phyloP scores from a whole-genome alignment of 148 eudicot genomes.

The Rhododendron molle region DNA sequence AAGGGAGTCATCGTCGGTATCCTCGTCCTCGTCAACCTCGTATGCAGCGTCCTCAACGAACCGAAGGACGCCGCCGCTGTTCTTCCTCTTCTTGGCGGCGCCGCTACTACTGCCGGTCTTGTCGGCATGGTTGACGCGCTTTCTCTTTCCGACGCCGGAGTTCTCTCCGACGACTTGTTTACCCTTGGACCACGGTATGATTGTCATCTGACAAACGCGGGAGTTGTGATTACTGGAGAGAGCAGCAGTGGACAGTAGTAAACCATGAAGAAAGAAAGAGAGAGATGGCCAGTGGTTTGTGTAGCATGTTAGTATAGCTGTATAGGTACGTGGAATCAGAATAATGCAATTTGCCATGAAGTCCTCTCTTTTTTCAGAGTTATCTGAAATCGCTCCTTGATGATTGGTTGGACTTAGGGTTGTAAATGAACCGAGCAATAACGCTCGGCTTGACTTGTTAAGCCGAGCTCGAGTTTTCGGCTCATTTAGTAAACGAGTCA shows the following conservation, averaged over 20 bases:
- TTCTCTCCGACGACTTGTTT: conserved; percentile 41
- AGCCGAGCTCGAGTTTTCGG: too few species aligned
- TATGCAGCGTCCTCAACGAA: conserved; percentile 61
- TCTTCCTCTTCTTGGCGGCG: conserved; percentile 27
- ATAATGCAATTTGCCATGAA: neutral
- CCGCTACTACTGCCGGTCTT: conserved; percentile 17
- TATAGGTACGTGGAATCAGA: neutral
- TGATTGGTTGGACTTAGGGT: neutral
- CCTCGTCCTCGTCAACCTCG: conserved; percentile 32
- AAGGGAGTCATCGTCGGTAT: conserved; percentile 13
- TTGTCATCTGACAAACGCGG: conserved; percentile 8
- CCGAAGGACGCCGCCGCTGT: conserved; percentile 41
- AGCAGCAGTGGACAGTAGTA: neutral
- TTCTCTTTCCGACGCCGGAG: conserved; percentile 25
- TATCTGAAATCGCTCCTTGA: neutral
- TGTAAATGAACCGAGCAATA: too few species aligned
- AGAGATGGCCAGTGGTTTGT: neutral
- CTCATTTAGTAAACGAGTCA: too few species aligned
- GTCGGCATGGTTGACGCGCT: conserved; percentile 16
- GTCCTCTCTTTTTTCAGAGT: neutral
- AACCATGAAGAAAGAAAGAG: neutral
- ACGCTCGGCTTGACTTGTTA: too few species aligned
- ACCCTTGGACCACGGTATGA: conserved; percentile 41
- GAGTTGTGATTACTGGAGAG: neutral
- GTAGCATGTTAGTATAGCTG: neutral